A percentile compares a stretch with the other conserved stretches of the same genome.
Evolutionary conservation across 2,329 filamentous ascomycete species (phyloP).

Genomic region (Aspergillus carbonarius): DNA sequence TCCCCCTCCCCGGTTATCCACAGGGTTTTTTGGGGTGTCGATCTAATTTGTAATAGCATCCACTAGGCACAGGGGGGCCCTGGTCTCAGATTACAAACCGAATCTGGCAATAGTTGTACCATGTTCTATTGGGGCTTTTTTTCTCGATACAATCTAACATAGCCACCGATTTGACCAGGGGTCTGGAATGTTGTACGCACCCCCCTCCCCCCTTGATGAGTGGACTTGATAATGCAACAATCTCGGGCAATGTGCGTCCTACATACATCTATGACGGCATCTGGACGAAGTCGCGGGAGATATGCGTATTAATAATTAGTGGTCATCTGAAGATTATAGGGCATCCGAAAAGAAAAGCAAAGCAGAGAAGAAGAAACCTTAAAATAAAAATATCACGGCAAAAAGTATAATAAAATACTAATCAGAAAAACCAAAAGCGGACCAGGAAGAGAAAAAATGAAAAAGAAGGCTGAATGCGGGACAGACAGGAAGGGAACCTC

Average conservation of each 20-base stretch:
- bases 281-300: background rate
- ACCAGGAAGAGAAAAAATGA: too few species aligned
- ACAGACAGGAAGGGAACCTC: background rate
- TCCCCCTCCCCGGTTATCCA: background rate
- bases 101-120: constrained; percentile 10
- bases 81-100: background rate
- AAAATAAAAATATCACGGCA: background rate
- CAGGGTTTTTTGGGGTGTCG: background rate
- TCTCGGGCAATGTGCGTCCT: background rate
- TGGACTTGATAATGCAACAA: background rate
- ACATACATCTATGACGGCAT: background rate
- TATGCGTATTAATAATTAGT: background rate
- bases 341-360: background rate
- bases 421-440: background rate
- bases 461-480: background rate
- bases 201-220: background rate
- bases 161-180: background rate
- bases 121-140: constrained; percentile 2
- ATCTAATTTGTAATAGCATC: background rate
- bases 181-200: background rate
- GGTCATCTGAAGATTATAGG: background rate
- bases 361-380: background rate
- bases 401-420: background rate
- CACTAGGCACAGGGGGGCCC: background rate
- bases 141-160: background rate